phyloP scores from a whole-genome alignment of 2,329 filamentous ascomycete genomes.

The Aaosphaeria pasadenensis region DNA sequence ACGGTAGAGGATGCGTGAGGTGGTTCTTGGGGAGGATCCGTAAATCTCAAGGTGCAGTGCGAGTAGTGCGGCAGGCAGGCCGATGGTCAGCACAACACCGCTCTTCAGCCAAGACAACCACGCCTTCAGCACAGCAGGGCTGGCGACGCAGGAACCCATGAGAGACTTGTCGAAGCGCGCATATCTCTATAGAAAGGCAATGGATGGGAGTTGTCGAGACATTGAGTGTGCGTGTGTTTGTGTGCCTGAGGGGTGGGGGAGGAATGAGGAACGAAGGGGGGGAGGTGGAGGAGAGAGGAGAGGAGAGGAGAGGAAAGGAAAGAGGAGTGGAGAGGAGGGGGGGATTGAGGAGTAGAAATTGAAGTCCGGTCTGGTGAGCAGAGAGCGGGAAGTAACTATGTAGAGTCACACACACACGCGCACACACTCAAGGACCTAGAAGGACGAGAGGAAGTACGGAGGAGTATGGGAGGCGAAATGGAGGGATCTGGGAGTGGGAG shows the following conservation, averaged over 20 bases:
- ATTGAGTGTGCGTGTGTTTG: too few species aligned
- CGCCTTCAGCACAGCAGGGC: conserved; percentile 24
- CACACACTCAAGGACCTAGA: too few species aligned
- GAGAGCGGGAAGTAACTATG: too few species aligned
- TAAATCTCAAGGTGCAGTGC: conserved; percentile 29
- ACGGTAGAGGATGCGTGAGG: conserved; percentile 33
- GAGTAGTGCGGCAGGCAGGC: conserved; percentile 25
- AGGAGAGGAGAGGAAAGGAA: conserved; percentile 4
- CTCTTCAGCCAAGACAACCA: conserved; percentile 26
- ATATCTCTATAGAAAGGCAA: conserved; percentile 19
- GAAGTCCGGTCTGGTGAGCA: too few species aligned
- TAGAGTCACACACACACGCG: too few species aligned
- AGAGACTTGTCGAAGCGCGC: conserved; percentile 22
- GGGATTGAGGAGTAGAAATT: not conserved
- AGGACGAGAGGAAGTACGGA: too few species aligned
- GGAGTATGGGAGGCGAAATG: too few species aligned
- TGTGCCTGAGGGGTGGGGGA: not conserved
- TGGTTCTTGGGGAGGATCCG: conserved; percentile 24
- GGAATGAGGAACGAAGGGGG: not conserved
- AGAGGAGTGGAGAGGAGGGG: not conserved
- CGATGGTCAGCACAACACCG: conserved; percentile 21
- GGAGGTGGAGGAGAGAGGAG: conserved; percentile 1
- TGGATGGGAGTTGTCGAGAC: not conserved
- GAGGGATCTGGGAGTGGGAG: too few species aligned
- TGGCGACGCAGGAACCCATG: conserved; percentile 30